phyloP scores from a whole-genome alignment of 148 eudicot genomes.

The Chenopodium formosanum region DNA sequence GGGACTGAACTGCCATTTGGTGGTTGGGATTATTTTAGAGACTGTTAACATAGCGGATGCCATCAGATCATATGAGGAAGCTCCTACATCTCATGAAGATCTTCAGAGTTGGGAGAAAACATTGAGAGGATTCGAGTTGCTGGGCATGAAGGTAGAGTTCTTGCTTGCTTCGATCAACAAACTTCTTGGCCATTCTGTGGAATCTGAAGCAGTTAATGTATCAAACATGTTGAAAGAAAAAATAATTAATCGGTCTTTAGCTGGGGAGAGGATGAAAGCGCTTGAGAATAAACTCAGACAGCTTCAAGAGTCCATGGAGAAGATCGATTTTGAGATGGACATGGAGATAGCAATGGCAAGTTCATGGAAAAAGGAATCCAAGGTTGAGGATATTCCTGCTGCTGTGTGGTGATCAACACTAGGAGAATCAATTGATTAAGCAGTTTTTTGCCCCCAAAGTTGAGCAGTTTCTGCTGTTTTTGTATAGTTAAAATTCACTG shows the following conservation, averaged over 20 bases:
- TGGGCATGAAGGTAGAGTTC: slow-evolving; percentile 53
- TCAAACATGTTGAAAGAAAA: slow-evolving; percentile 20
- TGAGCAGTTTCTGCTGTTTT: too few species aligned
- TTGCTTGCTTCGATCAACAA: slow-evolving; percentile 27
- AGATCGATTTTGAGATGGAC: slow-evolving; percentile 29
- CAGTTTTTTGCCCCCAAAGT: too few species aligned
- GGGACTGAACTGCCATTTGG: slow-evolving; percentile 37
- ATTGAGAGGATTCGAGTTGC: slow-evolving; percentile 36
- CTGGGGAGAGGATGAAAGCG: slow-evolving; percentile 17
- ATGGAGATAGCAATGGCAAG: slow-evolving; percentile 16
- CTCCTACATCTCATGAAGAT: slow-evolving; percentile 21
- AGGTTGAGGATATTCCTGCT: too few species aligned
- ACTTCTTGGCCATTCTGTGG: slow-evolving; percentile 21
- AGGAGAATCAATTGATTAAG: too few species aligned
- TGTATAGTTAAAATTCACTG: too few species aligned
- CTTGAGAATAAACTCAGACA: slow-evolving; percentile 27
- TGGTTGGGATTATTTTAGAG: slow-evolving; percentile 46
- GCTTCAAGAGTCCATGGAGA: slow-evolving; percentile 18
- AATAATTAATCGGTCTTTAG: slow-evolving; percentile 13
- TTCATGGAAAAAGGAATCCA: slow-evolving; percentile 1
- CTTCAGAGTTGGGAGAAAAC: slow-evolving; percentile 44
- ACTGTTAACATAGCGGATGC: slow-evolving; percentile 55
- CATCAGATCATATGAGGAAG: slow-evolving; percentile 30
- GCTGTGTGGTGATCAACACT: too few species aligned
- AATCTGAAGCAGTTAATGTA: slow-evolving; percentile 1